phyloP scores from a whole-genome alignment of 2,329 filamentous ascomycete genomes.

The Ceratocystis harringtonii region DNA sequence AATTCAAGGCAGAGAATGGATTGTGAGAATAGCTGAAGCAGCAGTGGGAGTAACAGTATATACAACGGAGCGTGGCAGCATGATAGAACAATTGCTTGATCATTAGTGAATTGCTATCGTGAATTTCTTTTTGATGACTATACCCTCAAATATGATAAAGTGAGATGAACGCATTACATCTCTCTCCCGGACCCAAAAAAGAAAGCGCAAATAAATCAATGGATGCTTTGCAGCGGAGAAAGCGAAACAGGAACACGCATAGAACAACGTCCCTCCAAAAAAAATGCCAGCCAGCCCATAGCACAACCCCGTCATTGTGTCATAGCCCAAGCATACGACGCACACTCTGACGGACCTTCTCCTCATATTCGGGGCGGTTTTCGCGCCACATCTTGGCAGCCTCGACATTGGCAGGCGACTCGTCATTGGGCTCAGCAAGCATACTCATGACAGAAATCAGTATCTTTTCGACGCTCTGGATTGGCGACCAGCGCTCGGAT shows the following conservation, averaged over 20 bases:
- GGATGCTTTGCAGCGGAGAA: background rate
- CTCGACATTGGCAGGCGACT: slow-evolving; percentile 91
- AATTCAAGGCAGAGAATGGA: slow-evolving; percentile 55
- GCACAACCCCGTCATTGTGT: background rate
- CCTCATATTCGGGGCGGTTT: slow-evolving; percentile 67
- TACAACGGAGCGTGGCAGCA: background rate
- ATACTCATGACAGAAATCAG: slow-evolving; percentile 95
- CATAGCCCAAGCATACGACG: slow-evolving; percentile 62
- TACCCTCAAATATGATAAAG: background rate
- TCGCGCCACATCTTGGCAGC: slow-evolving; percentile 95
- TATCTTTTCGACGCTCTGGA: slow-evolving; percentile 96
- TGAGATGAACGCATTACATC: background rate
- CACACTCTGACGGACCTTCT: slow-evolving; percentile 69
- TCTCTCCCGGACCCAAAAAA: background rate
- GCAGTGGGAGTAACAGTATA: background rate
- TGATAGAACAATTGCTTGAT: background rate
- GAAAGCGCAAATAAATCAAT: background rate
- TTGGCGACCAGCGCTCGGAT: slow-evolving; percentile 88
- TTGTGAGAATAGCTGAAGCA: slow-evolving; percentile 29
- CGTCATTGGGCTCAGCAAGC: slow-evolving; percentile 93
- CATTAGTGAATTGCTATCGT: slow-evolving; percentile 8
- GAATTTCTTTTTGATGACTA: slow-evolving; percentile 10
- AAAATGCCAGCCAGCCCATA: background rate
- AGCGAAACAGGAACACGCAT: background rate
- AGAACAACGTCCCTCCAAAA: background rate